phyloP scores from a whole-genome alignment of 2,329 filamentous ascomycete species.

The Penicillium sp. region DNA sequence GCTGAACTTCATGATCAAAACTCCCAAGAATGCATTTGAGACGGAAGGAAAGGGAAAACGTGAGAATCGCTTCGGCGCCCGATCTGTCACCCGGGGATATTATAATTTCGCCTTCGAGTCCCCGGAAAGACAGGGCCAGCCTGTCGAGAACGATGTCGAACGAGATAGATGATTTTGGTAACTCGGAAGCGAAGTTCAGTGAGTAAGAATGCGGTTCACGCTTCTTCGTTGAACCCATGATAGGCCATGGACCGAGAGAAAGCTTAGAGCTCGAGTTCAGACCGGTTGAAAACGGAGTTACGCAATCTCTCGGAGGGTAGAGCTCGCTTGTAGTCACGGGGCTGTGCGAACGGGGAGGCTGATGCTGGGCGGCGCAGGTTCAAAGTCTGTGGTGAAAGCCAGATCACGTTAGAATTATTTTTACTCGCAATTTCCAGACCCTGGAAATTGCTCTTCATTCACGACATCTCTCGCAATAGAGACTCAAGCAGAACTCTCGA shows the following conservation, averaged over 20 bases:
- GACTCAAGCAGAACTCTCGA: too few species aligned
- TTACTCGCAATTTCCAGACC: too few species aligned
- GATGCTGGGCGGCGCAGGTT: conserved; percentile 36
- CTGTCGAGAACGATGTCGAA: conserved; percentile 2
- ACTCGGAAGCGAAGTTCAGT: too few species aligned
- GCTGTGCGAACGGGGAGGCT: conserved; percentile 38
- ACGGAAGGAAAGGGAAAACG: conserved; percentile 7
- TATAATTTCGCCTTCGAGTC: not conserved
- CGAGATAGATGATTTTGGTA: not conserved
- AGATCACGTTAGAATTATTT: too few species aligned
- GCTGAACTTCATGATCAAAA: conserved; percentile 21
- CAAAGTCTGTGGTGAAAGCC: conserved; percentile 22
- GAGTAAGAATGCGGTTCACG: too few species aligned
- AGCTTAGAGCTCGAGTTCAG: conserved; percentile 16
- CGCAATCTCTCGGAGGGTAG: conserved; percentile 30
- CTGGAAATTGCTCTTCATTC: too few species aligned
- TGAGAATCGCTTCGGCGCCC: not conserved
- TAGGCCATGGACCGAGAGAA: not conserved
- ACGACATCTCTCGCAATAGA: too few species aligned
- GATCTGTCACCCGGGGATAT: not conserved
- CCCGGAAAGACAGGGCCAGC: conserved; percentile 9
- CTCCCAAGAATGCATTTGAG: conserved; percentile 29
- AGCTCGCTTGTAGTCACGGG: conserved; percentile 32
- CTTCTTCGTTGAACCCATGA: too few species aligned
- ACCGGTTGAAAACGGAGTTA: conserved; percentile 22